Conservation (phyloP, 148 eudicot species). For the Diospyros kaki region DNA sequence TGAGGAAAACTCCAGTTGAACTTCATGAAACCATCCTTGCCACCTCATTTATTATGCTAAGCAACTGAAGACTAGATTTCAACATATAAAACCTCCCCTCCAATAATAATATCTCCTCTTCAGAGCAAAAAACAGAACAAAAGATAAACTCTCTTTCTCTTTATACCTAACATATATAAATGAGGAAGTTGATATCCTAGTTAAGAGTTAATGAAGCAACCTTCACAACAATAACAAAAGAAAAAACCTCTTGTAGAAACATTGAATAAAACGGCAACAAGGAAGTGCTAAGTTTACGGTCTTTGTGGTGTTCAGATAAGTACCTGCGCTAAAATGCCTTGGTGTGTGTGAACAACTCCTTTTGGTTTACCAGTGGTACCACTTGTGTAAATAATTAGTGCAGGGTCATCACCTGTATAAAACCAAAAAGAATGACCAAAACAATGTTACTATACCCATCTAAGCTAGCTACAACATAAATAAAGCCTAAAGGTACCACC, state of each 20-base stretch:
- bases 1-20: neutral
- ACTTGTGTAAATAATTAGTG: conserved; percentile 87
- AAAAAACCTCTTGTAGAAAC: neutral
- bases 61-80: neutral
- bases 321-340: conserved; percentile 87
- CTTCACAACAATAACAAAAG: too few species aligned
- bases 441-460: neutral
- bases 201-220: too few species aligned
- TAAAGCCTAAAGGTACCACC: conserved; percentile 30
- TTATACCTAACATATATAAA: neutral
- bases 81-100: neutral
- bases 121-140: neutral
- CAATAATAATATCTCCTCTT: neutral
- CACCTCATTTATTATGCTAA: neutral
- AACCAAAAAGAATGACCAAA: conserved; percentile 11
- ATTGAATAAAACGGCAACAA: neutral
- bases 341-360: conserved; percentile 97
- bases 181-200: too few species aligned
- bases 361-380: conserved; percentile 99
- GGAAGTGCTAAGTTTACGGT: neutral
- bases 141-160: neutral
- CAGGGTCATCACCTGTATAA: conserved; percentile 66
- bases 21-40: neutral
- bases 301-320: conserved; percentile 8
- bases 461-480: neutral